Evolutionary conservation across 1,284 basidiomycete genomes (phyloP).

Genomic region (Ustilago lituana): DNA sequence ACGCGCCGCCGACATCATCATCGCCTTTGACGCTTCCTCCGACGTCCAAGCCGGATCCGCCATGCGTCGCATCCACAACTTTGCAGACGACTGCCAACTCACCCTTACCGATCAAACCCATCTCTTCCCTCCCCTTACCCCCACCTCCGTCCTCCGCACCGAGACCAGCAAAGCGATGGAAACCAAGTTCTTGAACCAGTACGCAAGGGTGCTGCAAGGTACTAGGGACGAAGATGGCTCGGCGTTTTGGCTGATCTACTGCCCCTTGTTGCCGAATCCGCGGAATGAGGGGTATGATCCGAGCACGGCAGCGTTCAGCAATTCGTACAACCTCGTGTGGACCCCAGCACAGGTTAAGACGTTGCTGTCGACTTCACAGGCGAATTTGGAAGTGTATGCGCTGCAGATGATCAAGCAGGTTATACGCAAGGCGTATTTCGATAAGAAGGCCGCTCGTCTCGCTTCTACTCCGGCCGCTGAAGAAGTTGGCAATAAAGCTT

Average conservation of each 20-base stretch:
- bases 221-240: slow-evolving; percentile 19
- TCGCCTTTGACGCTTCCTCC: slow-evolving; percentile 65
- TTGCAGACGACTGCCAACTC: slow-evolving; percentile 54
- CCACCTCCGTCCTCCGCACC: not conserved
- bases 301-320: slow-evolving; percentile 53
- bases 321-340: slow-evolving; percentile 65
- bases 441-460: slow-evolving; percentile 39
- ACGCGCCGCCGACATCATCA: slow-evolving; percentile 57
- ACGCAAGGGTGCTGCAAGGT: slow-evolving; percentile 40
- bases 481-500: no score
- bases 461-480: not conserved
- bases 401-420: slow-evolving; percentile 34
- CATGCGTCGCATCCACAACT: slow-evolving; percentile 56
- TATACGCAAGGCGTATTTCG: slow-evolving; percentile 36
- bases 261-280: slow-evolving; percentile 57
- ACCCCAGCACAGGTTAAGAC: slow-evolving; percentile 58
- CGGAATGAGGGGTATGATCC: slow-evolving; percentile 57
- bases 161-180: slow-evolving; percentile 20
- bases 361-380: slow-evolving; percentile 45
- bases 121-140: slow-evolving; percentile 6
- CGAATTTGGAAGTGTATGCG: slow-evolving; percentile 53
- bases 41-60: slow-evolving; percentile 63
- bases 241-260: slow-evolving; percentile 55
- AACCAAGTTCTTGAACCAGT: slow-evolving; percentile 31
- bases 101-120: slow-evolving; percentile 24